These are phyloP conservation scores for Phoma herbarum DNA, from an alignment of 2,329 filamentous ascomycete genomes.

Conservation along the genomic window DNA sequence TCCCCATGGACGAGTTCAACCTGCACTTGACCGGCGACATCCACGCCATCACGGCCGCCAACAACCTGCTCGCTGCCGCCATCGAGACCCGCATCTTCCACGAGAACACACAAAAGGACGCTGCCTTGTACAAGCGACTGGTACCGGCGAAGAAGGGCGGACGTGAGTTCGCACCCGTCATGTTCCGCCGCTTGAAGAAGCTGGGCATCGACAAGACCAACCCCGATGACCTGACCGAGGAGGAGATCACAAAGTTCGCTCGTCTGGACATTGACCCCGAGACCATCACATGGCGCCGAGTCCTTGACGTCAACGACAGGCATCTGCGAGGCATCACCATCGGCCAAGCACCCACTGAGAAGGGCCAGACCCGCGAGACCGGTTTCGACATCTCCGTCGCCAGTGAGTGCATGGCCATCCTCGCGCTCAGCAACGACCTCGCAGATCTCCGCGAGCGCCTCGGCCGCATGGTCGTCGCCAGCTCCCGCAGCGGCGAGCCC, in stretches of 20 bases:
- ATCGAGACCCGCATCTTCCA: conserved; percentile 99
- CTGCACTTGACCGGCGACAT: conserved; percentile 97
- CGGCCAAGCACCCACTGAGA: conserved; percentile 88
- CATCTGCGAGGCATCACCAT: conserved; percentile 90
- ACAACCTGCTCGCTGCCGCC: conserved; percentile 94
- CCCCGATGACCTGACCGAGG: conserved; percentile 86
- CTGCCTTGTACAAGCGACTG: conserved; percentile 83
- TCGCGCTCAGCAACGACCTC: conserved; percentile 89
- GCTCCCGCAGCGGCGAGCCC: conserved; percentile 83
- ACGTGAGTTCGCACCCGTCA: conserved; percentile 84
- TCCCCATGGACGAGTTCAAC: conserved; percentile 99
- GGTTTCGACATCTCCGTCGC: conserved; percentile 98
- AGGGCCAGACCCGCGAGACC: conserved; percentile 85
- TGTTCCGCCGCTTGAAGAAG: conserved; percentile 94
- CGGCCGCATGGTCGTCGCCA: conserved; percentile 94
- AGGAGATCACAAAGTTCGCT: conserved; percentile 89
- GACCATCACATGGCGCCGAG: conserved; percentile 96
- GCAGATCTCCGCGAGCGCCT: conserved; percentile 91
- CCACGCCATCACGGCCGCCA: conserved; percentile 94
- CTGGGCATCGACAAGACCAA: conserved; percentile 95
- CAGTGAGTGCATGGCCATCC: conserved; percentile 97
- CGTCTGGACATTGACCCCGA: conserved; percentile 94
- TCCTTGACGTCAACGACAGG: conserved; percentile 96
- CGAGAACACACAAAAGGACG: conserved; percentile 93
- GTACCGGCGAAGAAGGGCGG: conserved; percentile 91